Evolutionary conservation across 805 yeast species (phyloP), one percentile per base, ranked within the genome.

Genomic region (Kuraishia cidri): DNA sequence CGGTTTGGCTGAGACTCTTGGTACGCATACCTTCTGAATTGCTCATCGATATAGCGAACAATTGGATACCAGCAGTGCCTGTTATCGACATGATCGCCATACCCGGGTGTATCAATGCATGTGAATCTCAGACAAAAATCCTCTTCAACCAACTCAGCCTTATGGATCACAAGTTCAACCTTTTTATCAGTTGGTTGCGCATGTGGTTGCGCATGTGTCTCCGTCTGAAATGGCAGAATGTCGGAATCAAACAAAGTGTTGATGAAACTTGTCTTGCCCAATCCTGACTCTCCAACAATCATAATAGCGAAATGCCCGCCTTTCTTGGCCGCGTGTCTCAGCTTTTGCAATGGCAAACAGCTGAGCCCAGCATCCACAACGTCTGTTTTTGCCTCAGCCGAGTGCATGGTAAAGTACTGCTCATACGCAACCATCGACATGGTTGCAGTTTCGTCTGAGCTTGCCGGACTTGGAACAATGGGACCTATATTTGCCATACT

Each of bases 211-310:
- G 60, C 40, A 53, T 55, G 16, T 62, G 33, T 25, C 24, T 19
- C 9, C 5, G 33, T 29, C 10, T 44, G 29, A 63, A n/a, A n/a
- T n/a, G n/a, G n/a, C 43, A 52, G 53, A 32, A 54, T 60, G 32
- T 49, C 26, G 2, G 78, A 58, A 29, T 79, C 78, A 52, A 85
- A 82, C 40, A 88, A 64, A 6, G 94, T 78, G 62, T 88, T 84
- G 44, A 86, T 61, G 41, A 87, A 84, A 2, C 90, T 75, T 4
- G 85, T 73, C 50, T 84, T 85, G 29, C 94, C 95, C 33, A 83
- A 65, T 3, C 96, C 96, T 32, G 81, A 66, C 54, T 81, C 87
- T 20, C 97, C 96, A 30, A 81, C 87, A 24, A 86, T 75, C 82
- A 87, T 75, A 36, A 88, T 47, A 29, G 94, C 85, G 57, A 84